A percentile compares a stretch with the other conserved stretches of the same genome.
These are phyloP conservation scores for Metarhizium anisopliae DNA, from an alignment of 2,329 filamentous ascomycete genomes.

Conservation along the genomic window DNA sequence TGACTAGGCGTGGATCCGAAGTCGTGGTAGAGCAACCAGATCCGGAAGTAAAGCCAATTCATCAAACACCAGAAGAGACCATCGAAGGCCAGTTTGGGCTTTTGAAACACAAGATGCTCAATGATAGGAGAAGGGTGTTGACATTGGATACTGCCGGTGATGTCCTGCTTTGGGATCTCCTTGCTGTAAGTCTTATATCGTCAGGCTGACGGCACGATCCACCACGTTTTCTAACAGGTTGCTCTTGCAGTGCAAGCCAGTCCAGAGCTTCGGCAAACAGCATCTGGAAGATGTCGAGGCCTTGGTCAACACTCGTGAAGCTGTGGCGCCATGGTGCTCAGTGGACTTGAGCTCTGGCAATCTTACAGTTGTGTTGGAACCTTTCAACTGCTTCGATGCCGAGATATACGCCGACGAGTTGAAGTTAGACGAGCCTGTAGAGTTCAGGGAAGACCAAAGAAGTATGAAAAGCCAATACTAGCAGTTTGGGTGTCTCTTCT, in stretches of 20 bases:
- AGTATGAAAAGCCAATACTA: conserved; percentile 44
- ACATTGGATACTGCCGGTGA: conserved; percentile 94
- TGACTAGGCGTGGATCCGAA: conserved; percentile 30
- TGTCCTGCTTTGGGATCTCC: conserved; percentile 87
- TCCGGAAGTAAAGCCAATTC: conserved; percentile 47
- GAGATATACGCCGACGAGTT: conserved; percentile 95
- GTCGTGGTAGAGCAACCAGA: conserved; percentile 18
- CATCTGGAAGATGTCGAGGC: conserved; percentile 88
- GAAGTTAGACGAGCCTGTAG: conserved; percentile 59
- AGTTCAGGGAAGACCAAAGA: conserved; percentile 87
- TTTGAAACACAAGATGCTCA: conserved; percentile 86
- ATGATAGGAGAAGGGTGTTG: conserved; percentile 79
- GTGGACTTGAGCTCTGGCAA: conserved; percentile 90
- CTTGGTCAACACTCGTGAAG: conserved; percentile 78
- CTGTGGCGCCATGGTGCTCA: conserved; percentile 91
- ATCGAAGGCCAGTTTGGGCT: conserved; percentile 94
- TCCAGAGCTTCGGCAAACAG: conserved; percentile 87
- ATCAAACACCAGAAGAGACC: conserved; percentile 63
- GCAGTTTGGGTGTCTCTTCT: background rate
- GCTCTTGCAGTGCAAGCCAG: conserved; percentile 60
- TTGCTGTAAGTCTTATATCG: conserved; percentile 51
- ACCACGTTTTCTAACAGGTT: background rate
- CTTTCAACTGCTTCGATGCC: conserved; percentile 94
- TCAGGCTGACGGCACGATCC: background rate
- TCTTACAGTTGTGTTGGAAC: conserved; percentile 82